Conservation (phyloP, 352 stramenopile genomes). For the Pythium rhizo-oryzae region DNA sequence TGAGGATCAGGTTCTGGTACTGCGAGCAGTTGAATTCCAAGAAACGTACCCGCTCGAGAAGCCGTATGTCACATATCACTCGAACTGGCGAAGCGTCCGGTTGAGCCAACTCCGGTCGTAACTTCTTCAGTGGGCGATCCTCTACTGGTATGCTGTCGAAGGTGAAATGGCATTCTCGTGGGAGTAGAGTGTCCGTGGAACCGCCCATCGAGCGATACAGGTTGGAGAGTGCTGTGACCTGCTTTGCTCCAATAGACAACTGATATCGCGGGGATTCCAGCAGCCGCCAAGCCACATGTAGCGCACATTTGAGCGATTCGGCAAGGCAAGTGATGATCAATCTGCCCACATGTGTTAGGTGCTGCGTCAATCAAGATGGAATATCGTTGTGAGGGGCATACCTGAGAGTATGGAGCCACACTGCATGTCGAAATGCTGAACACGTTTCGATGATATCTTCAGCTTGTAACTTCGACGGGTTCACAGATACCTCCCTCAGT, state of each 20-base stretch:
- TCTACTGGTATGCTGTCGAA: neutral
- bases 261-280: conserved; percentile 11
- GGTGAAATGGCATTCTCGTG: neutral
- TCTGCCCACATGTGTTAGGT: neutral
- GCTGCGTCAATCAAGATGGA: neutral
- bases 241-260: neutral
- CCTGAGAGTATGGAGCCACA: conserved; percentile 68
- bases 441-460: conserved; percentile 59
- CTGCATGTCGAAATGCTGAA: conserved; percentile 53
- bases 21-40: conserved; percentile 2
- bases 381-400: conserved; percentile 19
- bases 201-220: conserved; percentile 4
- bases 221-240: neutral
- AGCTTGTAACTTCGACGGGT: conserved; percentile 44
- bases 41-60: conserved; percentile 43
- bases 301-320: neutral
- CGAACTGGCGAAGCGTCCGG: conserved; percentile 32
- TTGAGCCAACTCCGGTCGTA: neutral
- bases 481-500: conserved; percentile 50
- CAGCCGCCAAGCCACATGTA: neutral
- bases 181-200: neutral
- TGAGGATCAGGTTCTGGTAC: neutral
- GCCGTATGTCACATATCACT: conserved; percentile 43
- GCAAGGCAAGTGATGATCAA: conserved; percentile 1
- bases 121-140: conserved; percentile 13